phyloP scores from a whole-genome alignment of 805 yeast genomes.

The Jamesozyma rosinii region DNA sequence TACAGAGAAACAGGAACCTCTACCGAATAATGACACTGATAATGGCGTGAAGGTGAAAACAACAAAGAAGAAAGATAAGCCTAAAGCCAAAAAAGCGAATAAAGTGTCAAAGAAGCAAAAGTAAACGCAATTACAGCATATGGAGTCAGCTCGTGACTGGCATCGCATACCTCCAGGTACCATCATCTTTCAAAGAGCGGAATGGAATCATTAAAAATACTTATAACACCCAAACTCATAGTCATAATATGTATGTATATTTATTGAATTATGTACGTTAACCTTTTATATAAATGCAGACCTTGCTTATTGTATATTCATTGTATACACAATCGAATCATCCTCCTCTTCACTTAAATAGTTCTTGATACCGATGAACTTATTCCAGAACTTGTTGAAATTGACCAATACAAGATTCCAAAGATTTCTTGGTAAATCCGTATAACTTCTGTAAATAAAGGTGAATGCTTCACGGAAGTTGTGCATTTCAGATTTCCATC shows the following conservation, averaged over 20 bases:
- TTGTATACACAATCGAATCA: conserved; percentile 14
- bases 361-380: conserved; percentile 52
- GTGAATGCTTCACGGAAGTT: conserved; percentile 51
- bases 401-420: conserved; percentile 43
- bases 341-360: conserved; percentile 20
- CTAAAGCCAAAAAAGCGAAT: background rate
- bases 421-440: conserved; percentile 56
- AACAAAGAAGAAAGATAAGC: background rate
- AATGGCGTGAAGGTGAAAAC: background rate
- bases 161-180: too few relatives aligned
- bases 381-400: conserved; percentile 57
- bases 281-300: background rate
- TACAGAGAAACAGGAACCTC: conserved; percentile 3
- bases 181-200: too few relatives aligned
- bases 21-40: conserved; percentile 1
- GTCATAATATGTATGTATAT: too few relatives aligned
- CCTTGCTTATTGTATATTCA: conserved; percentile 13
- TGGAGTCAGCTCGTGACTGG: too few relatives aligned
- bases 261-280: background rate
- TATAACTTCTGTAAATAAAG: conserved; percentile 59
- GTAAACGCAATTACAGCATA: background rate
- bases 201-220: too few relatives aligned
- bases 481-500: conserved; percentile 41
- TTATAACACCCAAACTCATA: too few relatives aligned
- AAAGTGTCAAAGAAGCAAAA: background rate